Percentiles rank a stretch among this genome's conserved stretches.
Conservation (phyloP, 2,329 filamentous ascomycete genomes). For the Penicillium sp. region DNA sequence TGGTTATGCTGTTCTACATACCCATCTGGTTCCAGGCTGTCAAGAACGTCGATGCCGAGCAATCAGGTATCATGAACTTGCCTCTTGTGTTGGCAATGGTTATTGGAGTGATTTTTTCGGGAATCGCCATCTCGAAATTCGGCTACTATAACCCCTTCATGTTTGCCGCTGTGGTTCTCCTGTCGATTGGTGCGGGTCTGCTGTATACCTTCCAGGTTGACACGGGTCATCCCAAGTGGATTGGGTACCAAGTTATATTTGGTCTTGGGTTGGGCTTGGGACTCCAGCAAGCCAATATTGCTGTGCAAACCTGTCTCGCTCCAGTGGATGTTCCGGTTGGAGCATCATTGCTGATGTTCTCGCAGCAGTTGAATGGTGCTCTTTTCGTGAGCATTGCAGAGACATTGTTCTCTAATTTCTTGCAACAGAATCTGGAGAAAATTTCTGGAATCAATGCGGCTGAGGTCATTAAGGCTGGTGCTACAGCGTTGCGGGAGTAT, state of each 20-base stretch:
- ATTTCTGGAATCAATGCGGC: neutral
- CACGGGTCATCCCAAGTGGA: conserved; percentile 1
- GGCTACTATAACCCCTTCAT: conserved; percentile 8
- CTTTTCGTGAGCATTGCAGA: conserved; percentile 1
- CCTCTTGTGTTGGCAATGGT: conserved; percentile 40
- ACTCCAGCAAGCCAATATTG: neutral
- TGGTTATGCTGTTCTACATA: conserved; percentile 43
- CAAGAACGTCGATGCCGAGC: conserved; percentile 42
- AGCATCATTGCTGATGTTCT: conserved; percentile 3
- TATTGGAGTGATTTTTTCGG: conserved; percentile 33
- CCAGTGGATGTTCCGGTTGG: neutral
- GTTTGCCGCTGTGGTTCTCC: neutral
- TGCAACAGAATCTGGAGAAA: neutral
- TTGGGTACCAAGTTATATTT: conserved; percentile 2
- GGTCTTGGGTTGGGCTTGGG: conserved; percentile 1
- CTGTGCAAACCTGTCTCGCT: neutral
- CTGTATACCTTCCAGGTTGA: neutral
- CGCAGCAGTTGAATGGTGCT: neutral
- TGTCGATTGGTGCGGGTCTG: conserved; percentile 4
- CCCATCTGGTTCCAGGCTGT: conserved; percentile 52
- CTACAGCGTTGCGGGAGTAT: neutral
- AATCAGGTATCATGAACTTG: conserved; percentile 46
- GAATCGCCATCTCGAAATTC: conserved; percentile 26
- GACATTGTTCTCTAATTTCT: neutral
- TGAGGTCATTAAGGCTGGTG: neutral